phyloP scores from a whole-genome alignment of 176 grass and related monocot species.

The Phragmites australis region DNA sequence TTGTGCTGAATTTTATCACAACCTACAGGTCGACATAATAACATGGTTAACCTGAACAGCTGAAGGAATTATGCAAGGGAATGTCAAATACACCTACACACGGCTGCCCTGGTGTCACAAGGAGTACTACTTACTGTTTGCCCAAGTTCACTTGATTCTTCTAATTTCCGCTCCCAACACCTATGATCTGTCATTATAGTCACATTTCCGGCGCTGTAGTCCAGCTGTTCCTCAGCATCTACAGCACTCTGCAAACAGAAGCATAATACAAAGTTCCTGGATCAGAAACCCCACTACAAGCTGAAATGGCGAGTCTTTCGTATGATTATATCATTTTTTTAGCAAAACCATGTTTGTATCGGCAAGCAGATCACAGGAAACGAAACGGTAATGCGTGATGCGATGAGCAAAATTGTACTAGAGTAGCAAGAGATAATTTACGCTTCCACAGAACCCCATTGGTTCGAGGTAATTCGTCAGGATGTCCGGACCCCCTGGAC shows the following conservation, averaged over 20 bases:
- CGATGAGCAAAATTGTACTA: neutral
- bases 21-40: conserved; percentile 37
- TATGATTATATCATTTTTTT: neutral
- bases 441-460: conserved; percentile 63
- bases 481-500: neutral
- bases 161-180: conserved; percentile 46
- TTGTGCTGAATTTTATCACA: conserved; percentile 74
- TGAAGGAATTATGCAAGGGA: neutral
- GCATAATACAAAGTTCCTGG: neutral
- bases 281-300: neutral
- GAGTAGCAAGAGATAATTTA: conserved; percentile 33
- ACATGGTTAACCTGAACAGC: neutral
- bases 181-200: conserved; percentile 28
- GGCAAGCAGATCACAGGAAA: neutral
- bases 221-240: conserved; percentile 48
- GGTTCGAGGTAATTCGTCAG: conserved; percentile 19
- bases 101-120: neutral
- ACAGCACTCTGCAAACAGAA: conserved; percentile 42
- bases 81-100: neutral
- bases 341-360: neutral
- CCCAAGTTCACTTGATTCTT: conserved; percentile 35
- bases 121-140: conserved; percentile 42
- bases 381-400: neutral
- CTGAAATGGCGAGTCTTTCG: neutral
- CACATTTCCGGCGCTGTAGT: conserved; percentile 57